A percentile compares a stretch with the other conserved stretches of the same genome.
Evolutionary conservation across 768 basidiomycete genomes (phyloP).

Genomic region (Rhodotorula diobovata): DNA sequence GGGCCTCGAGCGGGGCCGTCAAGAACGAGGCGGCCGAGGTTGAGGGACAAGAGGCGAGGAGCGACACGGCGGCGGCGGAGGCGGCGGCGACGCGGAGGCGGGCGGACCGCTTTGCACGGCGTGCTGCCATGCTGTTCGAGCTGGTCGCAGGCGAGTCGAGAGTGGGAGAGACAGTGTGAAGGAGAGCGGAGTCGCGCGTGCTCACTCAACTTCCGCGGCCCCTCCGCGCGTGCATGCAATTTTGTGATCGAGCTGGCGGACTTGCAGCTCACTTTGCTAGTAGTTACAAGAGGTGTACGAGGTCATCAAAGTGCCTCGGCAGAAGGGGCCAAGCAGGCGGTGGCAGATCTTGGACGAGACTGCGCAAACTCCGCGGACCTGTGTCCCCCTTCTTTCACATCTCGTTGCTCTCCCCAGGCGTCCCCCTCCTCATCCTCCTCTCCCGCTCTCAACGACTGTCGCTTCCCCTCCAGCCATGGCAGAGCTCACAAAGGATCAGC

Average conservation of each 20-base stretch:
- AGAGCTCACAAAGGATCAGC: neutral
- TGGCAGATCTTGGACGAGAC: too few relatives aligned
- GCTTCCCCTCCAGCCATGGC: neutral
- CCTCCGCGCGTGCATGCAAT: too few relatives aligned
- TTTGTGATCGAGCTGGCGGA: constrained; percentile 1
- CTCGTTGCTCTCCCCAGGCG: too few relatives aligned
- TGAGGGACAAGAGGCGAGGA: neutral
- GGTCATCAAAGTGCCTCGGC: too few relatives aligned
- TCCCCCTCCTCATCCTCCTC: too few relatives aligned
- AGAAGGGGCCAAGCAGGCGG: too few relatives aligned
- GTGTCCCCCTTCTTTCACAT: too few relatives aligned
- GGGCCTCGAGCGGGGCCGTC: constrained; percentile 7
- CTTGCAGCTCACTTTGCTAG: too few relatives aligned
- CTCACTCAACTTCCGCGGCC: neutral
- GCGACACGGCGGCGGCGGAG: neutral
- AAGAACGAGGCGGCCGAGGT: constrained; percentile 1
- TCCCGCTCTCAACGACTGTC: neutral
- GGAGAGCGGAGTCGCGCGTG: neutral
- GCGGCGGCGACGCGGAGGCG: too few relatives aligned
- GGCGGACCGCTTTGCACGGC: neutral
- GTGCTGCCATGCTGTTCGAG: neutral
- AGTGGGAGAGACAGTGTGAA: too few relatives aligned
- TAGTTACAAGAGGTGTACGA: too few relatives aligned
- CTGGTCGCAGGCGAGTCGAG: too few relatives aligned
- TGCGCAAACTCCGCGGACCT: neutral